A percentile compares a stretch with the other conserved stretches of the same genome.
Evolutionary conservation across 352 stramenopile genomes (phyloP).

Genomic region (Thalassiosira pacifica): DNA sequence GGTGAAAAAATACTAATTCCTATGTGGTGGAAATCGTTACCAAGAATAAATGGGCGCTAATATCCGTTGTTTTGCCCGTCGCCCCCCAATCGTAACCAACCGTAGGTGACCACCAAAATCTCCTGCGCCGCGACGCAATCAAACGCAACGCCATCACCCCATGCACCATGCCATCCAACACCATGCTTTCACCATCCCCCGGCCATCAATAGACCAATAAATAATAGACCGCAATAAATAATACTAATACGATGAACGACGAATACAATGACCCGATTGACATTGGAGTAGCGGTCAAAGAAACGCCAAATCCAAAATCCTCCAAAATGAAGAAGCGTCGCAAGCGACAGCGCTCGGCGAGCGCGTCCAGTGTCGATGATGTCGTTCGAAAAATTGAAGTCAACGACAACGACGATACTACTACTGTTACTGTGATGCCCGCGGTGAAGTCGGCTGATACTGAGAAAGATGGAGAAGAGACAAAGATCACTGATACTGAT

Average conservation of each 20-base stretch:
- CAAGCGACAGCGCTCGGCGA: conserved; percentile 22
- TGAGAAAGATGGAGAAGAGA: neutral
- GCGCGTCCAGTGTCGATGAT: neutral
- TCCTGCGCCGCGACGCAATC: too few relatives aligned
- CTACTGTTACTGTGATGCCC: neutral
- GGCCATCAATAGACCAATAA: too few relatives aligned
- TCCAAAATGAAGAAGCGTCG: conserved; percentile 16
- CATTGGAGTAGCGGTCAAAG: conserved; percentile 49
- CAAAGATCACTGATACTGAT: neutral
- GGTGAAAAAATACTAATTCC: too few relatives aligned
- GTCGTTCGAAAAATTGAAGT: too few relatives aligned
- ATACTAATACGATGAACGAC: conserved; percentile 10
- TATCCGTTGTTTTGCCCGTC: too few relatives aligned
- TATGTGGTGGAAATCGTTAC: too few relatives aligned
- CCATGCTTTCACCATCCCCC: too few relatives aligned
- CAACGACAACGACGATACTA: neutral
- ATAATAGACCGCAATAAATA: neutral
- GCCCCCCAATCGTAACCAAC: too few relatives aligned
- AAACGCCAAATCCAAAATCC: neutral
- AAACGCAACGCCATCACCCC: too few relatives aligned
- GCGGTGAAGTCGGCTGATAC: neutral
- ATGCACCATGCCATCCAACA: too few relatives aligned
- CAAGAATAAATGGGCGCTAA: too few relatives aligned
- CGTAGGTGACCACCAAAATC: too few relatives aligned
- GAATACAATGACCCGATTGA: conserved; percentile 47